Evolutionary conservation across 2,329 filamentous ascomycete genomes (phyloP), one percentile per base, ranked within the genome.

Genomic region (Cytospora piceae): DNA sequence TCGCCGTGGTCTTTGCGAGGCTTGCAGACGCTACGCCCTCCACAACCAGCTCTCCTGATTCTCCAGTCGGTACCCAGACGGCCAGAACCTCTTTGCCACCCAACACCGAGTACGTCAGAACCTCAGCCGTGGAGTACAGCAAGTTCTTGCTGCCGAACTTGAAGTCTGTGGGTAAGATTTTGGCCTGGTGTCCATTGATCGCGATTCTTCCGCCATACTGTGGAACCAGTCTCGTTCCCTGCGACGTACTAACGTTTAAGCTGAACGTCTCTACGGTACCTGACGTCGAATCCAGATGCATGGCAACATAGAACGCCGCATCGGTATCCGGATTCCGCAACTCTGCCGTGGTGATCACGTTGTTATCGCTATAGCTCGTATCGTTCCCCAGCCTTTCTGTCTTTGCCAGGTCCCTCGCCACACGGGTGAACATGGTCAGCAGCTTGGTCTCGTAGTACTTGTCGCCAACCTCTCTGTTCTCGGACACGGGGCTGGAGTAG

Each of bases 381-480:
- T 79, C 81, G 70, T 76, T 79, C 32, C 74, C 76, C 1, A 81
- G 69, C 7, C 82, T 76, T 61, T 87, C 81, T 0, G 85, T 86
- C 69, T 83, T 80, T 0, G 84, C 82, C 53, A 89, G 74, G 62
- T 87, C 85, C 27, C 80, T 78, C 2, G 87, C 86, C 51, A 83
- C 80, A 34, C 85, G 80, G 0, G 85, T 86, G 71, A 89, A 89
- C 66, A 88, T 72, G 1, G 83, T 83, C 32, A 88, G 74, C 27
- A 88, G 79, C 73, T 89, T 89, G 0, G 85, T 88, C 73, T 89
- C 87, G 65, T 85, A 85, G 71, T 84, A 89, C 71, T 89, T 89
- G 70, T 80, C 81, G 53, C 82, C 82, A 24, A 89, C 83, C 12
- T 77, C 77, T 15, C 87, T 80, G 69, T 83, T 84, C 71, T 88